Evolutionary conservation across 768 basidiomycete species (phyloP), one percentile per base, ranked within the genome.

Genomic region (Trametes gibbosa): DNA sequence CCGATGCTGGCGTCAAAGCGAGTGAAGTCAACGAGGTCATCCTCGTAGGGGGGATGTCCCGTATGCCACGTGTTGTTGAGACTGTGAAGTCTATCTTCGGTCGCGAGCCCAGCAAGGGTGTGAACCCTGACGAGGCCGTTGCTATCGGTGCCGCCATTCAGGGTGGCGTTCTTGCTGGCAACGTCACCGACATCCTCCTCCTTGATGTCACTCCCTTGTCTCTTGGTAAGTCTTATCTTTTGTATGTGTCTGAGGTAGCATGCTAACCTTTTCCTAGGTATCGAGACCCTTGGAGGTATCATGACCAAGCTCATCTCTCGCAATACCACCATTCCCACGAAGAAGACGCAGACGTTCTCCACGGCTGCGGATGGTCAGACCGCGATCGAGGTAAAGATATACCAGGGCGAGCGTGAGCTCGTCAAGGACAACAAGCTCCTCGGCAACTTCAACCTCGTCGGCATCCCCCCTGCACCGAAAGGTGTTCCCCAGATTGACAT

Each of bases 321-420:
- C 59, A 99, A 99, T 80, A 99, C 97, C 12, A 98, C 97, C 58
- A 98, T 98, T 76, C 97, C 97, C 5, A 98, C 96, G 66, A 99
- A 99, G 84, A 99, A 99, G 84, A 95, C 93, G 0, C 96, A 98
- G 74, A 90, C 89, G 43, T 98, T 99, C 84, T 98, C 96, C 4
- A 99, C 97, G 16, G 96, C 97, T 40, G 96, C 96, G 39, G 97
- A 99, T 62, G 96, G 97, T 52, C 97, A 99, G 77, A 96, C 91
- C n/a, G 95, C 96, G 37, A 98, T 99, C 65, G 95, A 98, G 74
- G 96, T 99, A 75, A 98, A 98, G 86, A 95, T 99, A 67, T 99
- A 85, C 83, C 97, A 99, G 78, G 97, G 97, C 70, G 97, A 99
- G 81, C 95, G 97, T 79, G 97, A 98, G 73, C 86, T 98, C 66